Evolutionary conservation across 2,329 filamentous ascomycete genomes (phyloP).

Genomic region (Graphiopsis chlorocephala): DNA sequence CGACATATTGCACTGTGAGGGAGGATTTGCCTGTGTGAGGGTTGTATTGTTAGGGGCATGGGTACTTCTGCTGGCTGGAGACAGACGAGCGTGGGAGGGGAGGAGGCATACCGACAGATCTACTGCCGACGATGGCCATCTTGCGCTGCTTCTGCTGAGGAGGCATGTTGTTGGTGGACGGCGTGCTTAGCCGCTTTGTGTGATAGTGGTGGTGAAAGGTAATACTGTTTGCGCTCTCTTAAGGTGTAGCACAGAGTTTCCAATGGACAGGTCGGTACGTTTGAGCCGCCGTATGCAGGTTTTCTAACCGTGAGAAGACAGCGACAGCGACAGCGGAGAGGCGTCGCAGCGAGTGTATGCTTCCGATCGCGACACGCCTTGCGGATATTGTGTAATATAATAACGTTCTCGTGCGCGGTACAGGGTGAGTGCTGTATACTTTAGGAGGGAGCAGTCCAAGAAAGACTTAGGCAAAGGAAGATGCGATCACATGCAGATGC

Average conservation of each 20-base stretch:
- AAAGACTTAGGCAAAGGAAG: background rate
- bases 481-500: conserved; percentile 6
- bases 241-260: background rate
- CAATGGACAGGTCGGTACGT: background rate
- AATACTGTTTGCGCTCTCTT: background rate
- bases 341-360: background rate
- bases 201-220: background rate
- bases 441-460: background rate
- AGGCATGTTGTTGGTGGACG: conserved; percentile 33
- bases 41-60: conserved; percentile 15
- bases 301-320: background rate
- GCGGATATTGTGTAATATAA: background rate
- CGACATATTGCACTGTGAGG: conserved; percentile 93
- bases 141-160: conserved; percentile 79
- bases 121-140: conserved; percentile 91
- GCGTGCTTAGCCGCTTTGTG: background rate
- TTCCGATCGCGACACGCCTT: background rate
- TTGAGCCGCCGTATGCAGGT: background rate
- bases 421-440: background rate
- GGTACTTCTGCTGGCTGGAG: background rate
- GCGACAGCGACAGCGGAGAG: background rate
- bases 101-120: conserved; percentile 70
- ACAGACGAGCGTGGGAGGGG: conserved; percentile 18
- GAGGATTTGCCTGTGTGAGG: conserved; percentile 80
- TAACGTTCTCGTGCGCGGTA: background rate